Conservation (phyloP, 108 stramenopile species). For the Cyclotella baltica region DNA sequence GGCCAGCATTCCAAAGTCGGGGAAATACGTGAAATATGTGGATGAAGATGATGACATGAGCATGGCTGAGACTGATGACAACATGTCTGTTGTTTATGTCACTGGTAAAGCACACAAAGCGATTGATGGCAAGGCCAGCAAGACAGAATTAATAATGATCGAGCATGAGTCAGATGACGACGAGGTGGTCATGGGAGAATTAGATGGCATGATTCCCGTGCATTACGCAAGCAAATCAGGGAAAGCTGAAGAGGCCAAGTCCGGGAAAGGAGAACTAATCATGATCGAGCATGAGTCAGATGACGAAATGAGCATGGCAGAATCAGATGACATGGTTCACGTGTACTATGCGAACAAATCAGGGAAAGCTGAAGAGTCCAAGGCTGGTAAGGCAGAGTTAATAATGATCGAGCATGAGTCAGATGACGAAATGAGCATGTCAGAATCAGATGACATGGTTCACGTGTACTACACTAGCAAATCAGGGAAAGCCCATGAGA, state of each 20-base stretch:
- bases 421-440: not conserved
- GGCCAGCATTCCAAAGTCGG: no score
- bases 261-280: conserved; percentile 1
- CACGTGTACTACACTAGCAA: not conserved
- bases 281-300: not conserved
- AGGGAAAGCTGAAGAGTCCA: not conserved
- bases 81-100: conserved; percentile 3
- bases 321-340: not conserved
- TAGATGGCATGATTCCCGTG: not conserved
- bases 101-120: not conserved
- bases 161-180: no score
- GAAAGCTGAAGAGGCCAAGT: not conserved
- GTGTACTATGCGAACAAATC: not conserved
- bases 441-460: not conserved
- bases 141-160: not conserved
- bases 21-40: no score
- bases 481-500: not conserved
- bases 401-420: no score
- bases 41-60: not conserved
- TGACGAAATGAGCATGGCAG: not conserved
- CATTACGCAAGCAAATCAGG: not conserved
- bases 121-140: not conserved
- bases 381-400: not conserved
- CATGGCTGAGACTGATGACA: not conserved
- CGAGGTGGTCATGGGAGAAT: no score